Percentiles rank a stretch among this genome's conserved stretches.
These are phyloP conservation scores for Diplodia mutila DNA, from an alignment of 2,329 filamentous ascomycete species.

Conservation along the genomic window DNA sequence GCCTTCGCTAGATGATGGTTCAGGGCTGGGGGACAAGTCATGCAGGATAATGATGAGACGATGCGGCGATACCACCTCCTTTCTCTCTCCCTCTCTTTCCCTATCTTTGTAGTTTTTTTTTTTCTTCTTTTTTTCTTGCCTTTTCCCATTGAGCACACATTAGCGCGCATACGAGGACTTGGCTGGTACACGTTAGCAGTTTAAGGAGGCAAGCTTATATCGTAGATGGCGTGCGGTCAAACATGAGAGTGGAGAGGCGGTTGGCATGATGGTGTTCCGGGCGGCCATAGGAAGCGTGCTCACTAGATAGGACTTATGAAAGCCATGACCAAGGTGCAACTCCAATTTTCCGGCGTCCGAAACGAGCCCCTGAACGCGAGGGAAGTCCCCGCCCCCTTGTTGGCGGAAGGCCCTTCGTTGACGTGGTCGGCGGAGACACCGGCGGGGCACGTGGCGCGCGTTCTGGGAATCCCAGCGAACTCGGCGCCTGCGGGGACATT, in stretches of 20 bases:
- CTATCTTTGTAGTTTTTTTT: no score
- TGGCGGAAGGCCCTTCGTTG: slow-evolving; percentile 2
- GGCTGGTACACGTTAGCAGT: background rate
- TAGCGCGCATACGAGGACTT: slow-evolving; percentile 18
- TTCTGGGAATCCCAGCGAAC: slow-evolving; percentile 19
- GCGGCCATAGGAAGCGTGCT: background rate
- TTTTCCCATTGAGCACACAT: background rate
- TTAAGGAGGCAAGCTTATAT: background rate
- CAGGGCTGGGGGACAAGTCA: background rate
- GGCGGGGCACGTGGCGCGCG: slow-evolving; percentile 6
- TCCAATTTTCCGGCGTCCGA: background rate
- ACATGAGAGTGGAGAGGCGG: background rate
- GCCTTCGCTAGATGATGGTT: background rate
- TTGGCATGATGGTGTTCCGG: background rate
- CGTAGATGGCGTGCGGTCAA: background rate
- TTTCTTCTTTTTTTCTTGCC: background rate
- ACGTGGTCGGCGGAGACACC: slow-evolving; percentile 22
- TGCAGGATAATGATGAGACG: slow-evolving; percentile 5
- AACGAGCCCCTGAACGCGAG: slow-evolving; percentile 9
- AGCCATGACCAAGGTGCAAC: slow-evolving; percentile 3
- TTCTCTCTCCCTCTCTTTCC: no score
- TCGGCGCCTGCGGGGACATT: slow-evolving; percentile 12
- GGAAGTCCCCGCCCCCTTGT: background rate
- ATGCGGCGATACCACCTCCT: slow-evolving; percentile 21
- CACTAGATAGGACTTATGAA: slow-evolving; percentile 1